A percentile compares a stretch with the other conserved stretches of the same genome.
Evolutionary conservation across 352 stramenopile genomes (phyloP).

Genomic region (Nothophytophthora sp.): DNA sequence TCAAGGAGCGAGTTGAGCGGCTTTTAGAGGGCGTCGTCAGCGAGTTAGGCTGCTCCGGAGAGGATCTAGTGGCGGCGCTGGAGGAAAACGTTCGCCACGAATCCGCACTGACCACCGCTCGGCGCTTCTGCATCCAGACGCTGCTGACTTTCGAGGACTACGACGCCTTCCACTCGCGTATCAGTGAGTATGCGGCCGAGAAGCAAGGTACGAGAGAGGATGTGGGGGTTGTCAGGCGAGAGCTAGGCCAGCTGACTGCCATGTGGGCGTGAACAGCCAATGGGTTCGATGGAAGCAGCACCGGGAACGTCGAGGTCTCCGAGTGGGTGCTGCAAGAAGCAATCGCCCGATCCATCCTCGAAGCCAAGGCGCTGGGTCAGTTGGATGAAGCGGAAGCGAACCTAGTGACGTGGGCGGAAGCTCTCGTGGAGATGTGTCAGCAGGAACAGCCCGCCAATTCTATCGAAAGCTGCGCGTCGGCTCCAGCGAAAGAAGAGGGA

Average conservation of each 20-base stretch:
- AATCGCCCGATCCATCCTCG: conserved; percentile 68
- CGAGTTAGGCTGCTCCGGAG: conserved; percentile 61
- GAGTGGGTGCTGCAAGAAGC: conserved; percentile 73
- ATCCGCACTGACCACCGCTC: conserved; percentile 38
- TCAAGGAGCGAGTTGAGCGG: conserved; percentile 69
- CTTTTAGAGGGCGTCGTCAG: conserved; percentile 58
- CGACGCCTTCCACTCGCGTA: conserved; percentile 54
- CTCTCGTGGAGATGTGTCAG: conserved; percentile 55
- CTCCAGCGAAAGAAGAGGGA: conserved; percentile 1
- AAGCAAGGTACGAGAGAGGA: conserved; percentile 26
- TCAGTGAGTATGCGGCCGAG: conserved; percentile 52
- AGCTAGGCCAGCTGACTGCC: not conserved
- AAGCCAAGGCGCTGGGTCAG: conserved; percentile 50
- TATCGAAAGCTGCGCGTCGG: not conserved
- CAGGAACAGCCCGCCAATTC: not conserved
- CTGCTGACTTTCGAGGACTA: conserved; percentile 76
- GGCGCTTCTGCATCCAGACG: conserved; percentile 68
- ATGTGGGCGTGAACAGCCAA: conserved; percentile 7
- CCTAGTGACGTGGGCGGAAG: conserved; percentile 64
- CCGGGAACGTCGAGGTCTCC: conserved; percentile 21
- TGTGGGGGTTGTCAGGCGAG: not conserved
- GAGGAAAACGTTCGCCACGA: conserved; percentile 40
- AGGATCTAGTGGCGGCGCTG: conserved; percentile 54
- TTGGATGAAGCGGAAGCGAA: conserved; percentile 57
- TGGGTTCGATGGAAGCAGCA: conserved; percentile 5